Percentiles rank a stretch among this genome's conserved stretches.
These are phyloP conservation scores for Pichia kluyveri DNA, from an alignment of 805 yeast species.

Conservation along the genomic window DNA sequence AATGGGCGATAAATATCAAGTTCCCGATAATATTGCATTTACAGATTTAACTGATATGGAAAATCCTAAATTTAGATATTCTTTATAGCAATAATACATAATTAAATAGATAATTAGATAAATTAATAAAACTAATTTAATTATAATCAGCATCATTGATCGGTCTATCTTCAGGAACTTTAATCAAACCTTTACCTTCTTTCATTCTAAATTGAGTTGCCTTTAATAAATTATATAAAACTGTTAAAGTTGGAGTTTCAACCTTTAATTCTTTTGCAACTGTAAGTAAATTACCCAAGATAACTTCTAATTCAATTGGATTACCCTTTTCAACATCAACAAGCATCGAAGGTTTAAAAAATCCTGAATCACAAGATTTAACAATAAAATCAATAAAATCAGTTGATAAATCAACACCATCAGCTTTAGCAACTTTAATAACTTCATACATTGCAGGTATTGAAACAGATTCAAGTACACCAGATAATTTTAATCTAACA, in stretches of 20 bases:
- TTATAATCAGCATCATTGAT: too few species aligned
- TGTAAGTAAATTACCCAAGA: slow-evolving; percentile 54
- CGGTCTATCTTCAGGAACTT: slow-evolving; percentile 36
- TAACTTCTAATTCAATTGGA: slow-evolving; percentile 62
- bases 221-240: slow-evolving; percentile 50
- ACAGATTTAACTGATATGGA: slow-evolving; percentile 11
- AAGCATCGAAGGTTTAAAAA: slow-evolving; percentile 65
- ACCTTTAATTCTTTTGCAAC: slow-evolving; percentile 41
- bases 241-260: slow-evolving; percentile 47
- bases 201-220: slow-evolving; percentile 54
- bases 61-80: slow-evolving; percentile 9
- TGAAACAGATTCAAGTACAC: slow-evolving; percentile 32
- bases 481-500: slow-evolving; percentile 41
- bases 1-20: slow-evolving; percentile 7
- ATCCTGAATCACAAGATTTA: slow-evolving; percentile 49
- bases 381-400: slow-evolving; percentile 41
- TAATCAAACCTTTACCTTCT: slow-evolving; percentile 42
- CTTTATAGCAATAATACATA: not conserved
- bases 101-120: too few species aligned
- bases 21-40: slow-evolving; percentile 9
- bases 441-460: slow-evolving; percentile 66
- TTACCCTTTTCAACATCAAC: slow-evolving; percentile 60
- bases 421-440: slow-evolving; percentile 56
- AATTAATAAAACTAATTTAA: too few species aligned
- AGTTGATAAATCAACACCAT: slow-evolving; percentile 46